Evolutionary conservation across 768 basidiomycete species (phyloP), one percentile per base, ranked within the genome.

Genomic region (Boletales sp.): DNA sequence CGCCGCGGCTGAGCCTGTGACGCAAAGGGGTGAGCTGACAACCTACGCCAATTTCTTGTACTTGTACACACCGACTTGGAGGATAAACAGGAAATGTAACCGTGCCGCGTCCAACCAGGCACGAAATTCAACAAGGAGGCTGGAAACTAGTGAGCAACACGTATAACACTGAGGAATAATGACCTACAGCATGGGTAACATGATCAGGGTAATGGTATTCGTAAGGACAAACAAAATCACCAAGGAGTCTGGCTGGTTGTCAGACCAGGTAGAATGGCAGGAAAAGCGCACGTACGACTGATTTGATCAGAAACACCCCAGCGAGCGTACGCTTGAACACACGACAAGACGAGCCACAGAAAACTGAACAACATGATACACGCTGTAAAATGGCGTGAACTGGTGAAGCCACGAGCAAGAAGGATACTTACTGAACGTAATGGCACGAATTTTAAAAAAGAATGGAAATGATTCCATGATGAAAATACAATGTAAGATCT

Each of bases 41-140:
- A 37, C 41, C 12, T 4, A 38, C 13, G 34, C 15, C 9, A n/a
- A 43, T 32, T 28, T 15, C 25, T 12, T 31, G 34, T 18, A 14
- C 31, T 21, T 21, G 36, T 34, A 63, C 66, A n/a, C 55, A 80
- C 81, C 77, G 15, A 74, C 62, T 46, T 84, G 81, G 21, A 62
- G 59, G 12, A 73, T 36, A 9, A 79, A 50, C 17, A 84, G 62
- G 41, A 80, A 70, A 25, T 74, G 42, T 25, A 83, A 58, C 30
- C 81, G 73, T 11, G 78, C 76, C 1, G 70, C 71, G 57, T 84
- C 83, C 5, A 82, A 59, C 80, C 80, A 83, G 13, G 67, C 57
- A 35, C 79, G 71, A 42, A 82, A 83, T 36, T 65, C 51, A 2
- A 76, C 59, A 33, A 81, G 57, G 21, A 81, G 64, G 51, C 80